Conservation (phyloP, 2,329 filamentous ascomycete species). For the Aschersonia sp. region DNA sequence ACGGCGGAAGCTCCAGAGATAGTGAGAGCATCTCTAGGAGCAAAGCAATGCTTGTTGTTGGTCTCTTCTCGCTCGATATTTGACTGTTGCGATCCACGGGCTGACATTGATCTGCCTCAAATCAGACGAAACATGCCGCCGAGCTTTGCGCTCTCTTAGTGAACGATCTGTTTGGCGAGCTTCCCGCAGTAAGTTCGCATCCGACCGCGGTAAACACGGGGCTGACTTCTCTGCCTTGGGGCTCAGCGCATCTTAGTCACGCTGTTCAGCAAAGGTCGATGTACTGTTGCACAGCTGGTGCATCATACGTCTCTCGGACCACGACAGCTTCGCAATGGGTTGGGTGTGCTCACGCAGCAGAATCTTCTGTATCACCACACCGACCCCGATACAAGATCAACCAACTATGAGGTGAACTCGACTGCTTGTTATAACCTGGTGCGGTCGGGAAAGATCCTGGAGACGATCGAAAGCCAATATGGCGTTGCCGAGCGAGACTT, state of each 20-base stretch:
- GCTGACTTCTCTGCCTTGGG: not conserved
- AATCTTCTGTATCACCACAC: constrained; percentile 67
- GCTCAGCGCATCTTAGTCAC: constrained; percentile 68
- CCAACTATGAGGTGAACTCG: constrained; percentile 74
- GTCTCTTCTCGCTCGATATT: constrained; percentile 10
- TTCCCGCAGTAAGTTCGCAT: constrained; percentile 56
- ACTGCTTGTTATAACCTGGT: constrained; percentile 68
- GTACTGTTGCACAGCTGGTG: constrained; percentile 52
- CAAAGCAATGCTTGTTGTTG: constrained; percentile 42
- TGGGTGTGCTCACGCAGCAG: constrained; percentile 77
- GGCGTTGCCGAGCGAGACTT: constrained; percentile 62
- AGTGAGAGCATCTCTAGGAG: constrained; percentile 65
- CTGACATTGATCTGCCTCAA: constrained; percentile 9
- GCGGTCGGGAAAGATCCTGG: constrained; percentile 67
- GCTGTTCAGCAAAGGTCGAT: constrained; percentile 65
- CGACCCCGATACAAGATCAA: constrained; percentile 43
- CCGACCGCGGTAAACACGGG: too few relatives aligned
- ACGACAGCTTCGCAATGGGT: constrained; percentile 65
- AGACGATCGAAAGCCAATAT: constrained; percentile 58
- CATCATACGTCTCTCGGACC: constrained; percentile 58
- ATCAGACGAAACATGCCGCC: constrained; percentile 56
- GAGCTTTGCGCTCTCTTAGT: constrained; percentile 87
- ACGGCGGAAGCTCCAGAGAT: constrained; percentile 60
- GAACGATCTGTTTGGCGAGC: constrained; percentile 78
- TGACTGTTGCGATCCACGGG: constrained; percentile 1